These are phyloP conservation scores for Auriscalpium orientale DNA, from an alignment of 768 basidiomycete species.

Conservation along the genomic window DNA sequence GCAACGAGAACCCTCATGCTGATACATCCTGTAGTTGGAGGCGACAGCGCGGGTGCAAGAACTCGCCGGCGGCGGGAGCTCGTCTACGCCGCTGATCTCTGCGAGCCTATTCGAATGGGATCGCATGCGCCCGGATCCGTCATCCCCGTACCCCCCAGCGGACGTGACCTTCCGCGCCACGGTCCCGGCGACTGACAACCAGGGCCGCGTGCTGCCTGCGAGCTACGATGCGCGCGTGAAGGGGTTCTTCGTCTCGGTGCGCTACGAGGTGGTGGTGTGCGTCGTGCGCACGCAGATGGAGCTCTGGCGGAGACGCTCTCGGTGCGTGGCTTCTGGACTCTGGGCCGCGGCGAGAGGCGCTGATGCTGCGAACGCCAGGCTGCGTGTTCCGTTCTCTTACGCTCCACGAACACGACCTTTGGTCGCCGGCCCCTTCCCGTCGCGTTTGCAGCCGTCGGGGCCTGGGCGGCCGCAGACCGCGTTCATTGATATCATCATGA, in stretches of 20 bases:
- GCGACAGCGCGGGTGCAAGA: slow-evolving; percentile 3
- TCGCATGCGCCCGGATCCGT: background rate
- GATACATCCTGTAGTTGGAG: slow-evolving; percentile 1
- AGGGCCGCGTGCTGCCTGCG: slow-evolving; percentile 2
- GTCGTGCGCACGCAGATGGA: background rate
- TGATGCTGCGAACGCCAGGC: background rate
- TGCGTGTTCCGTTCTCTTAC: slow-evolving; percentile 8
- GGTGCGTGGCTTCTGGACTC: slow-evolving; percentile 1
- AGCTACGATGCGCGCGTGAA: slow-evolving; percentile 10
- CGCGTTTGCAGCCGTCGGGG: background rate
- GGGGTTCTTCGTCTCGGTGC: slow-evolving; percentile 8
- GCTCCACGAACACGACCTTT: slow-evolving; percentile 8
- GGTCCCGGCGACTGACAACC: background rate
- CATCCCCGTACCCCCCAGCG: background rate
- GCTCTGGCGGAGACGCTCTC: background rate
- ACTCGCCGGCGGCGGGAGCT: slow-evolving; percentile 4
- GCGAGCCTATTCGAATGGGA: slow-evolving; percentile 4
- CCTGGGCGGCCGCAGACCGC: background rate
- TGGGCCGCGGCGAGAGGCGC: background rate
- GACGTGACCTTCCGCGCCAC: slow-evolving; percentile 3
- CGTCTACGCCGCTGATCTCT: background rate
- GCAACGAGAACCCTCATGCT: background rate
- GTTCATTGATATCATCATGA: slow-evolving; percentile 5
- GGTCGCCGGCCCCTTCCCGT: slow-evolving; percentile 1
- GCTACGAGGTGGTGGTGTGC: slow-evolving; percentile 4